Percentiles rank a stretch among this genome's conserved stretches.
phyloP scores from a whole-genome alignment of 2,329 filamentous ascomycete genomes.

The Atkinsonella texensis region DNA sequence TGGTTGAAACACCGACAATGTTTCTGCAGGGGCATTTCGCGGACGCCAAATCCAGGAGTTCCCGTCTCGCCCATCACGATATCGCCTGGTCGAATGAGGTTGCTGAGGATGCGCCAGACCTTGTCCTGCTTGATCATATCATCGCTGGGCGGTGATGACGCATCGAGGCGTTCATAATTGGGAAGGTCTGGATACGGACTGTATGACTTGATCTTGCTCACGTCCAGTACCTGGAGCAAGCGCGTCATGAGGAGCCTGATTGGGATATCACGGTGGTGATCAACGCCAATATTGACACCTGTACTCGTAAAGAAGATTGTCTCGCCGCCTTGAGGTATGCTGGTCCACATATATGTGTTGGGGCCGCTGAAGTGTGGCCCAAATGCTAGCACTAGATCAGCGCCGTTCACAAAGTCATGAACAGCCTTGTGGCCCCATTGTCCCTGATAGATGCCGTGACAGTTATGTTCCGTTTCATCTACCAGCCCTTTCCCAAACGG shows the following conservation, averaged over 20 bases:
- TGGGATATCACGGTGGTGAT: constrained; percentile 19
- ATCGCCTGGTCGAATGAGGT: constrained; percentile 38
- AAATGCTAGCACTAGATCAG: constrained; percentile 33
- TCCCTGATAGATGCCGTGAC: constrained; percentile 36
- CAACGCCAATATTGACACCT: constrained; percentile 18
- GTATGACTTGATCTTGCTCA: constrained; percentile 13
- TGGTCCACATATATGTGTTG: constrained; percentile 29
- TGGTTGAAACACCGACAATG: constrained; percentile 34
- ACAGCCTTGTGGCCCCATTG: constrained; percentile 22
- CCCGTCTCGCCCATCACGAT: constrained; percentile 47
- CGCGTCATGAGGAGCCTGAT: constrained; percentile 11
- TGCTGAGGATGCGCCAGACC: constrained; percentile 33
- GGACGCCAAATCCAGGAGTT: constrained; percentile 42
- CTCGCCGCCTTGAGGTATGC: constrained; percentile 21
- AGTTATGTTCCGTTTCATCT: constrained; percentile 33
- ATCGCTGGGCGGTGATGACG: neutral
- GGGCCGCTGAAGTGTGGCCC: constrained; percentile 34
- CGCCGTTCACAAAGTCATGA: constrained; percentile 24
- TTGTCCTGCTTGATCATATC: constrained; percentile 24
- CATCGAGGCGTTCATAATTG: constrained; percentile 10
- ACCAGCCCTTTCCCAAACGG: constrained; percentile 38
- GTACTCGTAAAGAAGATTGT: constrained; percentile 22
- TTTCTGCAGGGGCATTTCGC: constrained; percentile 36
- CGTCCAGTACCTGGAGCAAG: constrained; percentile 13
- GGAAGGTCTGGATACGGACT: constrained; percentile 17